These are phyloP conservation scores for Butyriboletus loyo DNA, from an alignment of 768 basidiomycete genomes.

Conservation along the genomic window DNA sequence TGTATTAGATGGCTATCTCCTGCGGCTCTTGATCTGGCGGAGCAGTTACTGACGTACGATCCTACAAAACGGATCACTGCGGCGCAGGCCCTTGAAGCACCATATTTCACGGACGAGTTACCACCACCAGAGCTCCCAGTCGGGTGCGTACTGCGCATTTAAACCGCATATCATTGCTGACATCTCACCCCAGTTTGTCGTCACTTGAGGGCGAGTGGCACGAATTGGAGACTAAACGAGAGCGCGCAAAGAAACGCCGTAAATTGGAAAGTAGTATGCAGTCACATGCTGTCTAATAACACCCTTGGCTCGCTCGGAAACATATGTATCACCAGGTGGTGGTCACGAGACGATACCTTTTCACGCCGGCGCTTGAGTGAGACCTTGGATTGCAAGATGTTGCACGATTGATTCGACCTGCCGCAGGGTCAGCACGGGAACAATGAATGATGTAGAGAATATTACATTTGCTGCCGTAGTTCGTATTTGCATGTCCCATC, in stretches of 20 bases:
- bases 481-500: constrained; percentile 94
- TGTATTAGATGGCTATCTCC: constrained; percentile 75
- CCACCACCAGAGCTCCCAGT: constrained; percentile 71
- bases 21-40: constrained; percentile 84
- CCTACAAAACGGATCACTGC: constrained; percentile 77
- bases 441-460: not conserved
- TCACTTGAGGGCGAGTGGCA: constrained; percentile 95
- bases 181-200: constrained; percentile 51
- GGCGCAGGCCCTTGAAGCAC: constrained; percentile 69
- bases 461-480: constrained; percentile 82
- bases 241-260: constrained; percentile 77
- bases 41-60: constrained; percentile 76
- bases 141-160: constrained; percentile 52
- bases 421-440: not conserved
- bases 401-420: constrained; percentile 89
- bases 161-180: constrained; percentile 3
- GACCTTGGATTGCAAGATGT: constrained; percentile 66
- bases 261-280: constrained; percentile 53
- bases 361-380: constrained; percentile 42
- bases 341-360: constrained; percentile 8
- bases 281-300: constrained; percentile 34
- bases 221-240: constrained; percentile 92
- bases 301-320: constrained; percentile 20
- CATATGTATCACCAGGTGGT: constrained; percentile 9
- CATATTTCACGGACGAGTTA: constrained; percentile 82